Conservation (phyloP, 805 yeast genomes). For the Saccharomycopsis olivae region DNA sequence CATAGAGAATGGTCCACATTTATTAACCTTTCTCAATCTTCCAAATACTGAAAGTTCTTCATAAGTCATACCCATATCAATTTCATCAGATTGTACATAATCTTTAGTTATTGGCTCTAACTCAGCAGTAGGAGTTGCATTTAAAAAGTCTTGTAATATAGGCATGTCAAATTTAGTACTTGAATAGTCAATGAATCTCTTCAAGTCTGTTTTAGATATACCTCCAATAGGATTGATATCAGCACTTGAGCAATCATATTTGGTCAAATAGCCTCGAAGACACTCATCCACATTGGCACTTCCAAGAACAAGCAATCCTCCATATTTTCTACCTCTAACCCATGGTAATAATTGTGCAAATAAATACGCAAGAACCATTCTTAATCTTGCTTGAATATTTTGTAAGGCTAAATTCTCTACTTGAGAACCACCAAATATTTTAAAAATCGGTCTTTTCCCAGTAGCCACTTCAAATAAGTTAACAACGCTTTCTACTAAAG, state of each 20-base stretch:
- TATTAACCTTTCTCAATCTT: conserved; percentile 77
- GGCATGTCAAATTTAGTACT: conserved; percentile 60
- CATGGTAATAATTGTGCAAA: conserved; percentile 95
- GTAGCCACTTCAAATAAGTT: conserved; percentile 79
- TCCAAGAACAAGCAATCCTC: conserved; percentile 83
- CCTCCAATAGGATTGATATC: conserved; percentile 99
- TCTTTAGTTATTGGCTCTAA: conserved; percentile 89
- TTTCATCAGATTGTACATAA: conserved; percentile 93
- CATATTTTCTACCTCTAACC: conserved; percentile 61
- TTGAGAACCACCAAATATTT: conserved; percentile 86
- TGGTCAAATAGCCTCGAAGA: conserved; percentile 87
- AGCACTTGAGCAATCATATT: conserved; percentile 95
- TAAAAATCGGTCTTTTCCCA: conserved; percentile 79
- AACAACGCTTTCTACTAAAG: conserved; percentile 63
- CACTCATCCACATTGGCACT: conserved; percentile 98
- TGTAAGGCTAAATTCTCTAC: conserved; percentile 91
- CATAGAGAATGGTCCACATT: conserved; percentile 96
- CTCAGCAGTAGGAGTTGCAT: conserved; percentile 97
- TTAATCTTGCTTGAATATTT: conserved; percentile 88
- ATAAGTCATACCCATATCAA: conserved; percentile 97
- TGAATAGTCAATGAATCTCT: conserved; percentile 77
- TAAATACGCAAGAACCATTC: conserved; percentile 90
- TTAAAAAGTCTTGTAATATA: conserved; percentile 62
- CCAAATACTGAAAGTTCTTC: conserved; percentile 91
- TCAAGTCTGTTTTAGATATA: conserved; percentile 87